Conservation (phyloP, 257 asterid genomes). For the Scutellaria baicalensis region DNA sequence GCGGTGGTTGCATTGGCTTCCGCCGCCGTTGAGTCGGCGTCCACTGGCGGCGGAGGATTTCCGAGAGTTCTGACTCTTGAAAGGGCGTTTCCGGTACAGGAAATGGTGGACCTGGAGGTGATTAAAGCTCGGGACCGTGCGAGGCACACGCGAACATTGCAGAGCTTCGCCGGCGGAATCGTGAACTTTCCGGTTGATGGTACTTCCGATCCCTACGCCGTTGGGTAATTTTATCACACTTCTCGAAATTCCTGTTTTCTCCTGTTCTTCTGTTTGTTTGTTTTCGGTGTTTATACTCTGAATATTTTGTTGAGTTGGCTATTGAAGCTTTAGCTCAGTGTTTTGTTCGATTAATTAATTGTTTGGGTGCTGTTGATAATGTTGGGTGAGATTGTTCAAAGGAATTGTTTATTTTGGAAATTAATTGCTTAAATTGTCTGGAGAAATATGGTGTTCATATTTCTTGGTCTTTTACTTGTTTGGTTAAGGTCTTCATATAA, state of each 20-base stretch:
- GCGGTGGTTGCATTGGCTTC: conserved; percentile 24
- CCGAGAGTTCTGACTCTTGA: conserved; percentile 47
- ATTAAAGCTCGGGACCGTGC: conserved; percentile 64
- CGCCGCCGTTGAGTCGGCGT: conserved; percentile 17
- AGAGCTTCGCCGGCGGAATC: conserved; percentile 55
- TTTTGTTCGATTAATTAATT: not conserved
- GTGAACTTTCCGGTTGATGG: conserved; percentile 75
- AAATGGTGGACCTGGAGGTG: conserved; percentile 48
- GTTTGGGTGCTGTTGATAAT: not conserved
- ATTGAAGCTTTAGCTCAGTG: not conserved
- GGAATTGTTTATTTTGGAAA: not conserved
- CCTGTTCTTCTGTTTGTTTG: not conserved
- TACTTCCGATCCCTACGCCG: conserved; percentile 66
- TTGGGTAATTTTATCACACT: conserved; percentile 45
- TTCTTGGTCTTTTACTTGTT: not conserved
- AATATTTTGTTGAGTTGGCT: conserved; percentile 6
- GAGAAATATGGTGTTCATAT: conserved; percentile 3
- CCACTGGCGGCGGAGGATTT: conserved; percentile 25
- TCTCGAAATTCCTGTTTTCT: not conserved
- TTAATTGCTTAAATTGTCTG: conserved; percentile 1
- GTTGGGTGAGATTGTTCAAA: not conserved
- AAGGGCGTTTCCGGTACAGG: conserved; percentile 48
- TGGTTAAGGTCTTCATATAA: not conserved
- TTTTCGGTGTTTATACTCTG: not conserved
- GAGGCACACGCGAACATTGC: conserved; percentile 71